Evolutionary conservation across 2,329 filamentous ascomycete genomes (phyloP).

Genomic region (Exophiala sp.): DNA sequence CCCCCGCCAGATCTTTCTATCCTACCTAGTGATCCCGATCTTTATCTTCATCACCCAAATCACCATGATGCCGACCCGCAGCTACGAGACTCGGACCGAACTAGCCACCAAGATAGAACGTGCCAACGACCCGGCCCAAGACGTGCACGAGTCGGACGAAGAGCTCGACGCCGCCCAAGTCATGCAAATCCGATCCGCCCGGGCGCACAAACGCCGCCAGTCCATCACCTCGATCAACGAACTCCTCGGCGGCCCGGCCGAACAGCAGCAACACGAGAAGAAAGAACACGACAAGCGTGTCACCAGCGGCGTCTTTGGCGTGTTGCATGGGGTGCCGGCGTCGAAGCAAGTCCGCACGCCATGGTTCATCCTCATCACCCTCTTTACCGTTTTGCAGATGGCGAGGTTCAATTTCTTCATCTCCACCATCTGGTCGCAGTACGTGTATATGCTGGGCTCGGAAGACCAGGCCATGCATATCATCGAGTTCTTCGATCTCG

Average conservation of each 20-base stretch:
- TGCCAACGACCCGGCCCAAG: slow-evolving; percentile 34
- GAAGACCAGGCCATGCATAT: slow-evolving; percentile 58
- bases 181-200: slow-evolving; percentile 46
- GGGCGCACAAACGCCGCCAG: slow-evolving; percentile 53
- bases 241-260: slow-evolving; percentile 61
- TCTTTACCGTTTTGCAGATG: slow-evolving; percentile 70
- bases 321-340: slow-evolving; percentile 66
- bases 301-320: slow-evolving; percentile 74
- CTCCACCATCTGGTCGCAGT: slow-evolving; percentile 73
- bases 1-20: slow-evolving; percentile 62
- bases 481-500: slow-evolving; percentile 78
- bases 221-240: slow-evolving; percentile 63
- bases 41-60: slow-evolving; percentile 60
- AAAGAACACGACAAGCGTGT: slow-evolving; percentile 63
- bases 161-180: slow-evolving; percentile 50
- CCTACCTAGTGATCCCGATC: slow-evolving; percentile 64
- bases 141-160: slow-evolving; percentile 44
- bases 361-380: slow-evolving; percentile 77
- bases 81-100: slow-evolving; percentile 74
- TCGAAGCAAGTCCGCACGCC: slow-evolving; percentile 66
- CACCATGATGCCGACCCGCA: slow-evolving; percentile 61
- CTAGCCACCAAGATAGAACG: slow-evolving; percentile 63
- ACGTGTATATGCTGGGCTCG: slow-evolving; percentile 66
- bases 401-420: slow-evolving; percentile 84
- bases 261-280: slow-evolving; percentile 52